Conservation (phyloP, 208 protist species). For the Leishmania lainsoni region DNA sequence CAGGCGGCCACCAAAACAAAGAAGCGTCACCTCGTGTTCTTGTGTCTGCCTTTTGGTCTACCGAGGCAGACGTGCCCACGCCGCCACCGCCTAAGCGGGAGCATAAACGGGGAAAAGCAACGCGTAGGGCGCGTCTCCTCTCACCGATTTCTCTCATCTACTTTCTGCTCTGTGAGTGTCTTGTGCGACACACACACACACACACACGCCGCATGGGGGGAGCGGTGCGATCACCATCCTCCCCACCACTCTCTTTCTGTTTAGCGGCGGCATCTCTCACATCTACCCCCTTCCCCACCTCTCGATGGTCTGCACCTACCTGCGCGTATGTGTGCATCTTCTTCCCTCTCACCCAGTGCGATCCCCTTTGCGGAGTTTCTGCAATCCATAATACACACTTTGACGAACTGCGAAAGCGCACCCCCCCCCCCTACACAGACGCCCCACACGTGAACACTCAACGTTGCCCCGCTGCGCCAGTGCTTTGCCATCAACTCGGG, state of each 20-base stretch:
- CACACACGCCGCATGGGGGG: not conserved
- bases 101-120: not conserved
- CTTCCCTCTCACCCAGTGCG: not conserved
- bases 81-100: not conserved
- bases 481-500: not conserved
- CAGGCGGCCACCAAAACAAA: not conserved
- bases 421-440: not conserved
- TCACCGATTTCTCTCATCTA: not conserved
- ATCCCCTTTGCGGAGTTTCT: not conserved
- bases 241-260: not conserved
- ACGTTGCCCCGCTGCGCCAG: not conserved
- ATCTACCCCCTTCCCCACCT: not conserved
- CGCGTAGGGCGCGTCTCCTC: not conserved
- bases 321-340: not conserved
- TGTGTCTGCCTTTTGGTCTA: not conserved
- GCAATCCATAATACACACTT: not conserved
- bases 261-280: too few species aligned
- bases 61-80: not conserved
- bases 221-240: not conserved
- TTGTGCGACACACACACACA: conserved; percentile 2
- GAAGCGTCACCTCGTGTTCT: not conserved
- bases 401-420: not conserved
- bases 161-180: not conserved
- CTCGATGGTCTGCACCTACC: not conserved
- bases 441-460: not conserved